Evolutionary conservation across 768 basidiomycete species (phyloP).

Genomic region (Podaxis sp.): DNA sequence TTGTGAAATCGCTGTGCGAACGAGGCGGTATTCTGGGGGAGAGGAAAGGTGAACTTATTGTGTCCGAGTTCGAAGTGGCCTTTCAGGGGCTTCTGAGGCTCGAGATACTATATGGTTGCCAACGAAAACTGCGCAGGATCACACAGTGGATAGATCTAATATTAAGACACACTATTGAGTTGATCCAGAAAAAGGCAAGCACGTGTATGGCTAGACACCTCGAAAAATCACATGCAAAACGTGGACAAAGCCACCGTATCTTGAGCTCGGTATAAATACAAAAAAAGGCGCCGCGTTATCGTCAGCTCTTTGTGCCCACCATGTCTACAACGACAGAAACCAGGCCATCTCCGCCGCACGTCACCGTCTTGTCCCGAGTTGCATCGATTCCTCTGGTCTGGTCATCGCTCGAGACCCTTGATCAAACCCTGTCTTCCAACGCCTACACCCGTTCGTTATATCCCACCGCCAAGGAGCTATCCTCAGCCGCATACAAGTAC

Average conservation of each 20-base stretch:
- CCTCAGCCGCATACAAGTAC: conserved; percentile 53
- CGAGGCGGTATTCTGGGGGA: too few species aligned
- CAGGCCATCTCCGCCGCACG: conserved; percentile 37
- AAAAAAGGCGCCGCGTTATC: background rate
- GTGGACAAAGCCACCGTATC: background rate
- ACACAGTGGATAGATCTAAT: background rate
- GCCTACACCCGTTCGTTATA: conserved; percentile 62
- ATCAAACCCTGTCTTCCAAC: conserved; percentile 55
- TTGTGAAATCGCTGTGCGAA: too few species aligned
- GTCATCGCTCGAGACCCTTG: conserved; percentile 55
- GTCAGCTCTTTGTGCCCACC: background rate
- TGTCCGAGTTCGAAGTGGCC: too few species aligned
- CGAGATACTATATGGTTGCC: background rate
- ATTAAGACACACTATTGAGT: background rate
- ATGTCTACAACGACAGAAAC: conserved; percentile 26
- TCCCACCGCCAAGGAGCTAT: conserved; percentile 56
- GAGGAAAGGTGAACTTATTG: too few species aligned
- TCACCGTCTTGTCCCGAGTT: conserved; percentile 61
- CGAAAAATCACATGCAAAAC: background rate
- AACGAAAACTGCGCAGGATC: background rate
- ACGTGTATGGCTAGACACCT: background rate
- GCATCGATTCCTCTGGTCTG: conserved; percentile 72
- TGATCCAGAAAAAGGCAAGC: background rate
- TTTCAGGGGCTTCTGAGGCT: too few species aligned
- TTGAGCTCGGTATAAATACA: background rate